Evolutionary conservation across 1,284 basidiomycete genomes (phyloP).

Genomic region (Ganoderma meredithae): DNA sequence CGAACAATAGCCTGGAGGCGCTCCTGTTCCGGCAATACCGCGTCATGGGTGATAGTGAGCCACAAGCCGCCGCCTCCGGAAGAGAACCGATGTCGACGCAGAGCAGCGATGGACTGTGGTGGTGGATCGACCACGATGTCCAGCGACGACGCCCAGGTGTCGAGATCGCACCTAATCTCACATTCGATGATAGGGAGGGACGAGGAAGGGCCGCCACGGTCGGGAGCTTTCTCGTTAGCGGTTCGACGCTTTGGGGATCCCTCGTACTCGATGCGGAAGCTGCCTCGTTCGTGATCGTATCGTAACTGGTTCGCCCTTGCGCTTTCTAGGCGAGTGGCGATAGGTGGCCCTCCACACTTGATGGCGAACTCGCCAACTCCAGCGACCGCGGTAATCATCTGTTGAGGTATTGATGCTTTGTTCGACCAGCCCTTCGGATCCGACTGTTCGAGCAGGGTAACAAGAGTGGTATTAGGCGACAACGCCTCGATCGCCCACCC

Average conservation of each 20-base stretch:
- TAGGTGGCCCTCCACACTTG: constrained; percentile 93
- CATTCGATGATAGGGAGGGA: constrained; percentile 80
- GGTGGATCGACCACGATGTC: constrained; percentile 96
- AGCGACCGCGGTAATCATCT: constrained; percentile 88
- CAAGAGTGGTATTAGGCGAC: constrained; percentile 93
- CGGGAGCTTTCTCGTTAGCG: constrained; percentile 20
- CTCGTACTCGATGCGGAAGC: constrained; percentile 89
- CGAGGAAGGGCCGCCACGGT: constrained; percentile 28
- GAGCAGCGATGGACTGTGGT: constrained; percentile 83
- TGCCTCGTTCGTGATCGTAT: constrained; percentile 90
- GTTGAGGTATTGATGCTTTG: constrained; percentile 91
- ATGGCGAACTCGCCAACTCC: constrained; percentile 95
- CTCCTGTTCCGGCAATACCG: constrained; percentile 78
- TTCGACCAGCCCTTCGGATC: constrained; percentile 98
- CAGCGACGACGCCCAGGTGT: constrained; percentile 88
- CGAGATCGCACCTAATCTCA: constrained; percentile 93
- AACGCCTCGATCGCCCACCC: constrained; percentile 98
- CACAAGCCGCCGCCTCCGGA: constrained; percentile 94
- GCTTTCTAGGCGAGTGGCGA: constrained; percentile 85
- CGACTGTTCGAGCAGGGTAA: constrained; percentile 95
- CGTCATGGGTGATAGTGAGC: constrained; percentile 93
- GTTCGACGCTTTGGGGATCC: constrained; percentile 62
- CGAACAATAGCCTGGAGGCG: constrained; percentile 79
- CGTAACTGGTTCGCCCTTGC: constrained; percentile 77
- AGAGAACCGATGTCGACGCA: constrained; percentile 89